These are phyloP conservation scores for Ophiostoma sp. DNA, from an alignment of 2,329 filamentous ascomycete species.

Conservation along the genomic window DNA sequence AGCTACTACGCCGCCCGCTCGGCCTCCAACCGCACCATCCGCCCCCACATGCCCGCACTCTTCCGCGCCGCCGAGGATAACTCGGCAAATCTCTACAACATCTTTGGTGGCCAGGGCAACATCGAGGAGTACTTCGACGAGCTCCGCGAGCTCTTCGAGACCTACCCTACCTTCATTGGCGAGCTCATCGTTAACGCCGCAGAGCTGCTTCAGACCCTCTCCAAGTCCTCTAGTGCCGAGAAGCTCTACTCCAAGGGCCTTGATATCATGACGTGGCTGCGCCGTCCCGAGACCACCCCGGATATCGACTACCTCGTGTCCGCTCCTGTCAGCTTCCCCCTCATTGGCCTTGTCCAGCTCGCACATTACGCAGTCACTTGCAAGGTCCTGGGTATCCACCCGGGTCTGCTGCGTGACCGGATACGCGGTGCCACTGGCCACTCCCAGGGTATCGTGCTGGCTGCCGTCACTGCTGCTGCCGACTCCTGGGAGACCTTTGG, in stretches of 20 bases:
- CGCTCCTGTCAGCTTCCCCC: conserved; percentile 87
- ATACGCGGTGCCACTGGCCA: conserved; percentile 89
- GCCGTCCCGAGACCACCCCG: conserved; percentile 80
- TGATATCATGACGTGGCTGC: conserved; percentile 90
- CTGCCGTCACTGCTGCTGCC: conserved; percentile 82
- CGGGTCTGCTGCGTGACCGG: conserved; percentile 78
- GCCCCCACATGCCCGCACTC: conserved; percentile 88
- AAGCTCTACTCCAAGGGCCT: conserved; percentile 98
- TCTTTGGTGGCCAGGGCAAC: conserved; percentile 96
- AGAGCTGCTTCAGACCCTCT: conserved; percentile 78
- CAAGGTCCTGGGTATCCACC: conserved; percentile 82
- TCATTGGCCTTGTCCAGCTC: conserved; percentile 94
- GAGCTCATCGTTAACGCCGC: conserved; percentile 77
- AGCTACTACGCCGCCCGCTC: conserved; percentile 88
- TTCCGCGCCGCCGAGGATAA: conserved; percentile 81
- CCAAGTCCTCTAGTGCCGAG: conserved; percentile 76
- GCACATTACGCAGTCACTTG: conserved; percentile 94
- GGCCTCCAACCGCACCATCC: conserved; percentile 78
- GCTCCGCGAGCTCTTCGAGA: conserved; percentile 82
- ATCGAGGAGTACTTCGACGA: conserved; percentile 99
- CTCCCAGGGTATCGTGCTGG: conserved; percentile 92
- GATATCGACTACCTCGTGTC: conserved; percentile 93
- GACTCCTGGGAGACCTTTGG: conserved; percentile 91
- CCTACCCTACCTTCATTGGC: conserved; percentile 85
- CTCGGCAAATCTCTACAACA: conserved; percentile 80